Conservation (phyloP, 1,284 basidiomycete genomes). For the Coniferiporia sulphurascens region DNA sequence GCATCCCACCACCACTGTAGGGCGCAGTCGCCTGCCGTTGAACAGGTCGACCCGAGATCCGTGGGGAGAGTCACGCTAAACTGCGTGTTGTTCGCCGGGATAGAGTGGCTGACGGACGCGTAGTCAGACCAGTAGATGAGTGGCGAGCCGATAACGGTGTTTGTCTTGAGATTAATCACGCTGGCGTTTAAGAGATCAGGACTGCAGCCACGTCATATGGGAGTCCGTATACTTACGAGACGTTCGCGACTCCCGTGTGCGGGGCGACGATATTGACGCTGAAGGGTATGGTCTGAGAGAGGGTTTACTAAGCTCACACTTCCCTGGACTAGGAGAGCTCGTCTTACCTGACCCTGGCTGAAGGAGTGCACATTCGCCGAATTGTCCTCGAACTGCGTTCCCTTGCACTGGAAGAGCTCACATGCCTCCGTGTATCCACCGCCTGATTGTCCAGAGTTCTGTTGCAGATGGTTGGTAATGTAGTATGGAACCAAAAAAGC, state of each 20-base stretch:
- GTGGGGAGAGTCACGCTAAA: background rate
- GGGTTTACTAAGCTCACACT: background rate
- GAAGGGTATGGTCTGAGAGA: background rate
- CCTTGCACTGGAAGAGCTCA: constrained; percentile 1
- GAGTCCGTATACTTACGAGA: background rate
- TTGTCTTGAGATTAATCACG: background rate
- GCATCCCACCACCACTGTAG: background rate
- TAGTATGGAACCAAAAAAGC: background rate
- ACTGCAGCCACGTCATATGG: too few species aligned
- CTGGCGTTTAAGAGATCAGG: background rate
- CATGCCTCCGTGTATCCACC: constrained; percentile 3
- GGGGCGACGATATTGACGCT: constrained; percentile 8
- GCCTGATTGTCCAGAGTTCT: background rate
- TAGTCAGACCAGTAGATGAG: background rate
- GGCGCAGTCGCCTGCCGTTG: background rate
- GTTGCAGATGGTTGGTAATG: too few species aligned
- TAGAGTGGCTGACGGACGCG: background rate
- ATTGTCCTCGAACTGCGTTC: constrained; percentile 3
- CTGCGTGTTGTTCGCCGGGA: background rate
- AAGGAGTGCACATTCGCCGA: background rate
- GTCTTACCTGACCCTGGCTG: background rate
- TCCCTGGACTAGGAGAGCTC: background rate
- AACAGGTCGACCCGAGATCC: background rate
- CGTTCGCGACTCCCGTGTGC: constrained; percentile 2
- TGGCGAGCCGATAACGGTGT: background rate